Evolutionary conservation across 257 asterid genomes (phyloP).

Genomic region (Ligustrum vulgare): DNA sequence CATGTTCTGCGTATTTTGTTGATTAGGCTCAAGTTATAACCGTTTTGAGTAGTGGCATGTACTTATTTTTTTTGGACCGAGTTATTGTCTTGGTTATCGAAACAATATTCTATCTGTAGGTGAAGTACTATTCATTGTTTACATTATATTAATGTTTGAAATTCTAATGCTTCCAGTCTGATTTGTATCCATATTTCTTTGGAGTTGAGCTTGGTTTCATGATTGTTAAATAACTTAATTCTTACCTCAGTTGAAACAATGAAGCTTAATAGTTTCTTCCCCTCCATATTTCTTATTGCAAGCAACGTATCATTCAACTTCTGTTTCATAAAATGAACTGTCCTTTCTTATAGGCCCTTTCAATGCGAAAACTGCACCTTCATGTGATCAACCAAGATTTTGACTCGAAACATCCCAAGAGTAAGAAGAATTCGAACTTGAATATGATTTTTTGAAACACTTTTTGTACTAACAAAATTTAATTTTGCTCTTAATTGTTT

Average conservation of each 20-base stretch:
- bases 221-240: too few species aligned
- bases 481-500: too few species aligned
- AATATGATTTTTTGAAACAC: too few species aligned
- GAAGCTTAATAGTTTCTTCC: not conserved
- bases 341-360: conserved; percentile 56
- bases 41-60: too few species aligned
- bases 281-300: not conserved
- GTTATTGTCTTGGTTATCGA: conserved; percentile 14
- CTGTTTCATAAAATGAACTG: conserved; percentile 5
- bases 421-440: conserved; percentile 93
- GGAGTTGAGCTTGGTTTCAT: too few species aligned
- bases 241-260: not conserved
- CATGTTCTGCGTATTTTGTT: too few species aligned
- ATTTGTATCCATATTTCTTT: too few species aligned
- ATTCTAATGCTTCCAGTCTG: not conserved
- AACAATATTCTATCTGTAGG: conserved; percentile 39
- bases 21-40: too few species aligned
- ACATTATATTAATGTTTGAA: conserved; percentile 44
- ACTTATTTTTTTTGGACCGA: conserved; percentile 8
- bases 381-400: conserved; percentile 95
- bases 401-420: conserved; percentile 72
- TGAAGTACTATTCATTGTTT: conserved; percentile 56
- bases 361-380: conserved; percentile 90
- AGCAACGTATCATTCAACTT: not conserved
- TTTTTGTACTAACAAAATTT: too few species aligned